Conservation (phyloP, 805 yeast species). For the Priceomyces castillae region DNA sequence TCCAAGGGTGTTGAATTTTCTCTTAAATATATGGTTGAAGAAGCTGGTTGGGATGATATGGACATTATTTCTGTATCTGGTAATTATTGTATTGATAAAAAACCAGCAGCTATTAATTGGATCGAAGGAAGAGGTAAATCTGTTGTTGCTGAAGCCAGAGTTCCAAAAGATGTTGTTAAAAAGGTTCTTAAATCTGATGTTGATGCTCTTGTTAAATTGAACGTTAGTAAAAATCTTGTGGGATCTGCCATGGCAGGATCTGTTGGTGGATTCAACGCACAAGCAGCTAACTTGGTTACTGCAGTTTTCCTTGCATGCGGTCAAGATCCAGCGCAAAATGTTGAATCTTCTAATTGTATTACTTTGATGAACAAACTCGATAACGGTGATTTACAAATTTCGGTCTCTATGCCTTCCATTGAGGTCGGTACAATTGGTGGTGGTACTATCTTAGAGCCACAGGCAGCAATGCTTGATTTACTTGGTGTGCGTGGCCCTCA, state of each 20-base stretch:
- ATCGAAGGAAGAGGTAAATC: slow-evolving; percentile 99
- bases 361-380: slow-evolving; percentile 75
- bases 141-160: slow-evolving; percentile 91
- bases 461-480: slow-evolving; percentile 91
- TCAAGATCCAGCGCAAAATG: slow-evolving; percentile 99
- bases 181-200: slow-evolving; percentile 89
- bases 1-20: slow-evolving; percentile 95
- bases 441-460: slow-evolving; percentile 96
- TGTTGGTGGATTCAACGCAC: slow-evolving; percentile 97
- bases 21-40: slow-evolving; percentile 78
- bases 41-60: slow-evolving; percentile 94
- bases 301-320: slow-evolving; percentile 95
- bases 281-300: slow-evolving; percentile 94
- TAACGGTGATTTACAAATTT: slow-evolving; percentile 76
- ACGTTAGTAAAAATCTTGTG: slow-evolving; percentile 82
- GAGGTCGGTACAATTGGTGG: slow-evolving; percentile 99
- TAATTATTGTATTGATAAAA: slow-evolving; percentile 96
- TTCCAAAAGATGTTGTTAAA: slow-evolving; percentile 77
- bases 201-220: slow-evolving; percentile 85
- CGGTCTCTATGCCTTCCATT: slow-evolving; percentile 99
- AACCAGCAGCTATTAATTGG: slow-evolving; percentile 98
- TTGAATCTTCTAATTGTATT: slow-evolving; percentile 95
- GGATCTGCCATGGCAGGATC: slow-evolving; percentile 99
- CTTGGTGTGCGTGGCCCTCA: slow-evolving; percentile 96
- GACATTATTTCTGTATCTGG: slow-evolving; percentile 89